A percentile compares a stretch with the other conserved stretches of the same genome.
Conservation (phyloP, 163 green algal species). For the Scenedesmus sp. region DNA sequence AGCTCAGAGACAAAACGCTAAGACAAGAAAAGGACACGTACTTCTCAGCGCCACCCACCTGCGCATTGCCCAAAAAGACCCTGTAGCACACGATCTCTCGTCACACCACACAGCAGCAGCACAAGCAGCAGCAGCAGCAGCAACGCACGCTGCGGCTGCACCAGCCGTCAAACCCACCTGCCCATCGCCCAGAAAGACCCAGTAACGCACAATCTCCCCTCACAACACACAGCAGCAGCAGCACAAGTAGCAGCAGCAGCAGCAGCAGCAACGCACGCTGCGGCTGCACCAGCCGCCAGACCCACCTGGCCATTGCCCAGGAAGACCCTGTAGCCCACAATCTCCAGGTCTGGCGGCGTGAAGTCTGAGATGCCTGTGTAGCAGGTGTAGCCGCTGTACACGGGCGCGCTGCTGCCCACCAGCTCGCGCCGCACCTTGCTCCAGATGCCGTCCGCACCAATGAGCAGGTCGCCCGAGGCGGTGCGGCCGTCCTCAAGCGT, state of each 20-base stretch:
- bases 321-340: constrained; percentile 97
- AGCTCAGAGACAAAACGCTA: too few species aligned
- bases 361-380: constrained; percentile 97
- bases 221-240: neutral
- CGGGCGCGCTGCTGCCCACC: constrained; percentile 56
- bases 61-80: too few species aligned
- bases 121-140: neutral
- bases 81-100: too few species aligned
- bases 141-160: neutral
- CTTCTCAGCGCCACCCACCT: too few species aligned
- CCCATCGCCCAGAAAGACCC: neutral
- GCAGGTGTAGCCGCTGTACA: constrained; percentile 95
- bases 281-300: neutral
- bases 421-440: constrained; percentile 77
- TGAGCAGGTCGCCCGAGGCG: constrained; percentile 87
- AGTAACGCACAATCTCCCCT: neutral
- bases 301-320: constrained; percentile 84
- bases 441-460: constrained; percentile 97
- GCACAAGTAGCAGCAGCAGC: too few species aligned
- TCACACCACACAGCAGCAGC: neutral
- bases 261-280: neutral
- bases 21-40: too few species aligned
- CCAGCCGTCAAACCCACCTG: neutral
- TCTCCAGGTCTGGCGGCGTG: constrained; percentile 94
- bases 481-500: constrained; percentile 75